Conservation (phyloP, 192 early-diverging fungal genomes). For the Umbelopsis vinacea region DNA sequence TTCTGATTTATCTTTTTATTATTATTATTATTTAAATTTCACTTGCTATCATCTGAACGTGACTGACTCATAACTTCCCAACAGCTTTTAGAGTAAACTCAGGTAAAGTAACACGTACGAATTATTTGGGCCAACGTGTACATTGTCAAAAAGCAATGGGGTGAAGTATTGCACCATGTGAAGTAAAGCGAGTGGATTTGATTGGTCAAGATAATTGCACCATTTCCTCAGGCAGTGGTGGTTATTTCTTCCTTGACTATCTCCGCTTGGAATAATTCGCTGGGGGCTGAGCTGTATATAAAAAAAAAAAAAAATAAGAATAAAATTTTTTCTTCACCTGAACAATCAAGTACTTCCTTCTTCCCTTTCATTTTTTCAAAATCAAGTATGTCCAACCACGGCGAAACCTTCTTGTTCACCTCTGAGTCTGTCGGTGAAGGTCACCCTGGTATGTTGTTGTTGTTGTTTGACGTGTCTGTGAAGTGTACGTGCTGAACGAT, state of each 20-base stretch:
- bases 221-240: conserved; percentile 9
- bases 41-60: not conserved
- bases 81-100: not conserved
- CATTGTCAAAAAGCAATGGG: conserved; percentile 5
- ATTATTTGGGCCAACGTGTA: not conserved
- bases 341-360: not conserved
- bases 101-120: not conserved
- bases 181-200: not conserved
- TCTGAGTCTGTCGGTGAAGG: conserved; percentile 99
- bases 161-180: conserved; percentile 3
- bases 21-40: not conserved
- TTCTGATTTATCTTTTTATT: conserved; percentile 2
- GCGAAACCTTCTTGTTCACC: conserved; percentile 97
- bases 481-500: not conserved
- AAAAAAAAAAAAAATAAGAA: conserved; percentile 3
- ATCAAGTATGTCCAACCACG: conserved; percentile 31
- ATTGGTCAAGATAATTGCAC: conserved; percentile 10
- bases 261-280: conserved; percentile 20
- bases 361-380: not conserved
- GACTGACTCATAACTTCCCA: not conserved
- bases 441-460: conserved; percentile 78
- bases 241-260: not conserved
- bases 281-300: conserved; percentile 1
- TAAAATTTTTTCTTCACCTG: not conserved
- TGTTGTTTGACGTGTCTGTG: not conserved